Conservation (phyloP, 2,329 filamentous ascomycete species). For the Tetracladium maxilliforme region DNA sequence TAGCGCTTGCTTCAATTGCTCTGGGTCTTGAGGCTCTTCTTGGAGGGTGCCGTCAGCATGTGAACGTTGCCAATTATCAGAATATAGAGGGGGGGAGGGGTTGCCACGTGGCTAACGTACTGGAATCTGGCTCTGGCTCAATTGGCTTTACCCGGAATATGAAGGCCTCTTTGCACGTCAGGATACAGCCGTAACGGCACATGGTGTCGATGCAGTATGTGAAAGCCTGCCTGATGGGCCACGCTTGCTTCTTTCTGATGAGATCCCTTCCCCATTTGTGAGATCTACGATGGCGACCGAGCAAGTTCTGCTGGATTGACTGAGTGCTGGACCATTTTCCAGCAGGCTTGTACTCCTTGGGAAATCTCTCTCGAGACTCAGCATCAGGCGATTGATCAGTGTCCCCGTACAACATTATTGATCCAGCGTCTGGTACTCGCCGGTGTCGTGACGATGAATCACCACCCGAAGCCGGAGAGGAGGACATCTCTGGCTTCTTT, state of each 20-base stretch:
- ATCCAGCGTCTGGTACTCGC: too few species aligned
- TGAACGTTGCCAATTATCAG: not conserved
- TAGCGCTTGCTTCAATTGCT: not conserved
- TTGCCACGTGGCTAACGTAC: too few species aligned
- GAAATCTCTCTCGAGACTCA: constrained; percentile 1
- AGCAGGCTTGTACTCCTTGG: constrained; percentile 1
- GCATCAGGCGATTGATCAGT: too few species aligned
- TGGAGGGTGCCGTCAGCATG: not conserved
- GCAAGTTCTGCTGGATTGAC: not conserved
- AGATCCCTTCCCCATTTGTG: not conserved
- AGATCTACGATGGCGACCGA: not conserved
- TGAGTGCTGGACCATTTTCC: not conserved
- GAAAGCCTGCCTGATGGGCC: constrained; percentile 1
- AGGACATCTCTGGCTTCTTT: too few species aligned
- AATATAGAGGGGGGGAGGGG: too few species aligned
- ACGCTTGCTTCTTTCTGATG: not conserved
- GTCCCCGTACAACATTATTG: too few species aligned
- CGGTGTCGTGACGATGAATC: too few species aligned
- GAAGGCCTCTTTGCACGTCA: constrained; percentile 1
- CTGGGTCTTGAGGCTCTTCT: not conserved
- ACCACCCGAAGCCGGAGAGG: too few species aligned
- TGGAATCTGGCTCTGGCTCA: not conserved
- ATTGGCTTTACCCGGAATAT: constrained; percentile 1
- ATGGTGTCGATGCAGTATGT: constrained; percentile 1
- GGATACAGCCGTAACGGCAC: constrained; percentile 1